Conservation (phyloP, 176 grass and related monocot genomes). For the Aegilops tauschii region DNA sequence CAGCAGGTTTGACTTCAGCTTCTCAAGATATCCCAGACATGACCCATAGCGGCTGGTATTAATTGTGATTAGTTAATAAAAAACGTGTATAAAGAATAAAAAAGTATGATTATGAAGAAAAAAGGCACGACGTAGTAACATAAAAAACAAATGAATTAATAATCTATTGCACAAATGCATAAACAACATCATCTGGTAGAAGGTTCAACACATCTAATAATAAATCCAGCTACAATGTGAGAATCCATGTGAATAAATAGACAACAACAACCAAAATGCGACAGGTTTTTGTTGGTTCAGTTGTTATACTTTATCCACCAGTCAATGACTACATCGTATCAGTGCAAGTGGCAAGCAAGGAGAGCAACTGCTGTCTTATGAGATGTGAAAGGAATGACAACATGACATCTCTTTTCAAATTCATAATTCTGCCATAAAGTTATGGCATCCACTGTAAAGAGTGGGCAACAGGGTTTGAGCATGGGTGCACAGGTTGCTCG, state of each 20-base stretch:
- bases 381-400: background rate
- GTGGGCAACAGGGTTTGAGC: background rate
- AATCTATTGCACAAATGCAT: background rate
- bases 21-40: conserved; percentile 42
- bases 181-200: background rate
- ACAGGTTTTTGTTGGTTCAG: background rate
- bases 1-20: conserved; percentile 48
- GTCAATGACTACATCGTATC: background rate
- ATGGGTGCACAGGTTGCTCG: too few species aligned
- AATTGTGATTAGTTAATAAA: conserved; percentile 13
- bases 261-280: background rate
- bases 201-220: background rate
- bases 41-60: conserved; percentile 32
- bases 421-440: background rate
- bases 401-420: background rate
- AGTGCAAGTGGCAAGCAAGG: too few species aligned
- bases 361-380: too few species aligned
- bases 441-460: background rate
- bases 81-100: background rate
- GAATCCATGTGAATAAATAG: background rate
- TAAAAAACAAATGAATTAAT: background rate
- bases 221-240: background rate
- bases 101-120: background rate
- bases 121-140: background rate
- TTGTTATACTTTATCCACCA: background rate